Evolutionary conservation across 257 asterid genomes (phyloP).

Genomic region (Jacaranda copaia): DNA sequence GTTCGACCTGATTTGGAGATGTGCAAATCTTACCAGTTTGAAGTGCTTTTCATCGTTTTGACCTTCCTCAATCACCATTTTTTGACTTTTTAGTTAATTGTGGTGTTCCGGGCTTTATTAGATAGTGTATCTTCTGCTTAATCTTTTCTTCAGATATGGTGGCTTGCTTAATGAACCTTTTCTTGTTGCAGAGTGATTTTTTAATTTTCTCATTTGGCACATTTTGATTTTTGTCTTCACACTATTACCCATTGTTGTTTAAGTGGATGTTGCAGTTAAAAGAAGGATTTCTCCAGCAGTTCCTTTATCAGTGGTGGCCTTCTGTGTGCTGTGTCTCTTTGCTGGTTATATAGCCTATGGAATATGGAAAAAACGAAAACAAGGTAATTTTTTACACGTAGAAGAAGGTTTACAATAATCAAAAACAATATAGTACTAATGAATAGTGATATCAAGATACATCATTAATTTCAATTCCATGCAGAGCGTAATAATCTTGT

Average conservation of each 20-base stretch:
- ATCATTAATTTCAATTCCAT: neutral
- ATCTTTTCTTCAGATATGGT: neutral
- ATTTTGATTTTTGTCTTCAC: no score
- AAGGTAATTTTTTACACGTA: slow-evolving; percentile 53
- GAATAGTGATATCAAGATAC: neutral
- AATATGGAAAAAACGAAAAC: slow-evolving; percentile 56
- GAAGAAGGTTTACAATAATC: neutral
- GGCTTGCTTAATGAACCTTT: slow-evolving; percentile 1
- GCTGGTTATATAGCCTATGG: slow-evolving; percentile 51
- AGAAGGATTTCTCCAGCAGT: slow-evolving; percentile 63
- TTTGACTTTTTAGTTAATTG: no score
- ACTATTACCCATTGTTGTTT: no score
- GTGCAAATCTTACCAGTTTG: no score
- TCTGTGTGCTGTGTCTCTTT: slow-evolving; percentile 67
- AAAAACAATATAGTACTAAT: neutral
- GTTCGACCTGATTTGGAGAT: no score
- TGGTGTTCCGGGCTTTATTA: slow-evolving; percentile 9
- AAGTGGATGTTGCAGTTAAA: slow-evolving; percentile 44
- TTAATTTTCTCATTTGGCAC: no score
- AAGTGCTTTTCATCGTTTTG: no score
- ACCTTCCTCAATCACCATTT: no score
- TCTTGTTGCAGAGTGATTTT: neutral
- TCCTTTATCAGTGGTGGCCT: slow-evolving; percentile 58
- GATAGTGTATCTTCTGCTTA: neutral
- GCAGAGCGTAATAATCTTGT: slow-evolving; percentile 81